Evolutionary conservation across 257 asterid species (phyloP).

Genomic region (Fraxinus quadrangulata): DNA sequence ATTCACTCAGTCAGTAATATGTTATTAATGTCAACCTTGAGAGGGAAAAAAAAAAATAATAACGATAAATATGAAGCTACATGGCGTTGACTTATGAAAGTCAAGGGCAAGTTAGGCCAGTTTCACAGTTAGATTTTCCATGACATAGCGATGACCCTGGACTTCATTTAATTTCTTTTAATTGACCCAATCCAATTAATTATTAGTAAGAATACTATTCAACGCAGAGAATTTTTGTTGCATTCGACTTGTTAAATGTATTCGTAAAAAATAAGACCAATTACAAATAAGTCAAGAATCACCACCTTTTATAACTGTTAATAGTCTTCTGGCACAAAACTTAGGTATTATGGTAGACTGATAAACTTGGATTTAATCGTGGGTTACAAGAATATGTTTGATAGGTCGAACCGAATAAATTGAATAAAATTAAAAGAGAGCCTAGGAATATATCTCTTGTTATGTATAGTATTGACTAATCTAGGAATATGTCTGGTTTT

Average conservation of each 20-base stretch:
- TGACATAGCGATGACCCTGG: not conserved
- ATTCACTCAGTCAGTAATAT: not conserved
- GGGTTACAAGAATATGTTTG: not conserved
- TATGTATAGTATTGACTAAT: no score
- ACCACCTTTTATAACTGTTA: not conserved
- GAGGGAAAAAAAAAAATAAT: not conserved
- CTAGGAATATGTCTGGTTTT: no score
- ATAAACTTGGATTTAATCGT: no score
- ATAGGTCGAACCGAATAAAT: no score
- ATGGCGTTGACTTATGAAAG: constrained; percentile 29
- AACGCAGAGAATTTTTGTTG: not conserved
- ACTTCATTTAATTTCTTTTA: not conserved
- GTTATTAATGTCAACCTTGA: not conserved
- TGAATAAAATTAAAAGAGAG: no score
- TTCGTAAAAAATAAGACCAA: not conserved
- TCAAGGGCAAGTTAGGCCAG: constrained; percentile 38
- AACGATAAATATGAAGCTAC: not conserved
- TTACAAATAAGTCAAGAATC: not conserved
- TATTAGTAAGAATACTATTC: not conserved
- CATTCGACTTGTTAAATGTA: constrained; percentile 6
- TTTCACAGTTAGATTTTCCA: constrained; percentile 21
- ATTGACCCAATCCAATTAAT: not conserved
- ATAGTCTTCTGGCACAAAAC: not conserved
- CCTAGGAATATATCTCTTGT: no score
- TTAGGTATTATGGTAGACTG: no score